Evolutionary conservation across 352 stramenopile genomes (phyloP).

Genomic region (Pythium periplocum): DNA sequence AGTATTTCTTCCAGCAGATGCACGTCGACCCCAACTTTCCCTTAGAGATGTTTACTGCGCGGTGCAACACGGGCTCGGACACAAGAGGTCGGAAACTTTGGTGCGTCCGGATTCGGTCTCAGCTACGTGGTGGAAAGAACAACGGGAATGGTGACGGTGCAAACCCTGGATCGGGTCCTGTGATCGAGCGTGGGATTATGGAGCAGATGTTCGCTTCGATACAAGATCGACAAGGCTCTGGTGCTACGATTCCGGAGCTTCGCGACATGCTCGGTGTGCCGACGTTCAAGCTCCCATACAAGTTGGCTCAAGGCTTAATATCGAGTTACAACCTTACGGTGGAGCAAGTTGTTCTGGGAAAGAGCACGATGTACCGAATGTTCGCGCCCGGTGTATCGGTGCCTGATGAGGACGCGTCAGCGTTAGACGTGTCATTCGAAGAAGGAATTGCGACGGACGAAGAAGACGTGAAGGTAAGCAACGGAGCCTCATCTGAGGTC

Average conservation of each 20-base stretch:
- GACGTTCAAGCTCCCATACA: constrained; percentile 83
- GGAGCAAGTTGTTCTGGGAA: constrained; percentile 70
- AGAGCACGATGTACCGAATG: constrained; percentile 84
- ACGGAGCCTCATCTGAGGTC: background rate
- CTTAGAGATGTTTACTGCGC: constrained; percentile 75
- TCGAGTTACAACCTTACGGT: constrained; percentile 76
- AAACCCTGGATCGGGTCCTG: constrained; percentile 19
- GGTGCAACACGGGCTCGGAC: constrained; percentile 58
- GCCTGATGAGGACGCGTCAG: constrained; percentile 3
- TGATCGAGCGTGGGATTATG: constrained; percentile 74
- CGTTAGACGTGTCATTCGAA: constrained; percentile 3
- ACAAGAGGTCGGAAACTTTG: constrained; percentile 71
- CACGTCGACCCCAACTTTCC: constrained; percentile 47
- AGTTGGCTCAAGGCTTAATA: constrained; percentile 71
- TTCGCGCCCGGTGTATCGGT: constrained; percentile 37
- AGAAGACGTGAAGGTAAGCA: background rate
- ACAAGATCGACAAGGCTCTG: constrained; percentile 35
- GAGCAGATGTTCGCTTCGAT: constrained; percentile 73
- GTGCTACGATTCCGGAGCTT: constrained; percentile 74
- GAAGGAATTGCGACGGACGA: constrained; percentile 1
- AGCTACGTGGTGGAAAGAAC: constrained; percentile 3
- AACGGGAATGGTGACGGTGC: constrained; percentile 4
- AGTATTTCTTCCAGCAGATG: constrained; percentile 80
- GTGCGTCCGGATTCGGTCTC: constrained; percentile 55
- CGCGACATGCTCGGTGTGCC: constrained; percentile 71